These are phyloP conservation scores for Hyaloscypha variabilis DNA, from an alignment of 495 filamentous ascomycete genomes.

Conservation along the genomic window DNA sequence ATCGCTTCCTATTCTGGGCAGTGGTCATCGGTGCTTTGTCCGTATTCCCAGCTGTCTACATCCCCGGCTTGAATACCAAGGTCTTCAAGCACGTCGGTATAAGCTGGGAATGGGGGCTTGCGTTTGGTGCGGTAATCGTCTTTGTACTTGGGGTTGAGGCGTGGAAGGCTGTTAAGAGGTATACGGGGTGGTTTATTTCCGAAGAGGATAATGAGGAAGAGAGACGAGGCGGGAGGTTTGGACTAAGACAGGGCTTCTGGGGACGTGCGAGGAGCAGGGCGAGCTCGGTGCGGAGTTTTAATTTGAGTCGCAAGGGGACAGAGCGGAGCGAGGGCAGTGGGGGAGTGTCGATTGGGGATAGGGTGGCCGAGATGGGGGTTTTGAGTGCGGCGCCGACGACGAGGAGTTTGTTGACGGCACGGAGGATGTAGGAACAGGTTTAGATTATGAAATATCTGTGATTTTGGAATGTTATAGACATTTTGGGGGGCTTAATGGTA, in stretches of 20 bases:
- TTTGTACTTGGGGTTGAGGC: conserved; percentile 62
- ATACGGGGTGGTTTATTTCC: conserved; percentile 21
- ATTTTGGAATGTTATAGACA: too few species aligned
- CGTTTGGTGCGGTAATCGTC: conserved; percentile 54
- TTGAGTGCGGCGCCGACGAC: conserved; percentile 20
- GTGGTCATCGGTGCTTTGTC: conserved; percentile 66
- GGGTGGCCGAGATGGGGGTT: conserved; percentile 20
- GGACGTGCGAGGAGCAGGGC: conserved; percentile 39
- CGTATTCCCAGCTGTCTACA: conserved; percentile 71
- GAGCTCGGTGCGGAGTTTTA: conserved; percentile 21
- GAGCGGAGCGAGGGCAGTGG: conserved; percentile 5
- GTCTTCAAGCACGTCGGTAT: conserved; percentile 74
- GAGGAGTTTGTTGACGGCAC: conserved; percentile 4
- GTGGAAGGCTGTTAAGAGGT: conserved; percentile 65
- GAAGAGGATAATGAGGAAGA: conserved; percentile 24
- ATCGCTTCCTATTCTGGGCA: conserved; percentile 72
- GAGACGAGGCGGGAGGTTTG: conserved; percentile 20
- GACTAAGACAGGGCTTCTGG: conserved; percentile 42
- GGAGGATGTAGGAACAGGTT: conserved; percentile 2
- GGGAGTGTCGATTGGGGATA: conserved; percentile 12
- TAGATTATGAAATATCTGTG: neutral
- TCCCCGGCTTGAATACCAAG: conserved; percentile 63
- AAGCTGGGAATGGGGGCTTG: conserved; percentile 68
- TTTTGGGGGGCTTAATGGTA: neutral
- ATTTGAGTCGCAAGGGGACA: conserved; percentile 23